These are phyloP conservation scores for Gossypium mustelinum DNA, from an alignment of 345 rosid species.

Conservation along the genomic window DNA sequence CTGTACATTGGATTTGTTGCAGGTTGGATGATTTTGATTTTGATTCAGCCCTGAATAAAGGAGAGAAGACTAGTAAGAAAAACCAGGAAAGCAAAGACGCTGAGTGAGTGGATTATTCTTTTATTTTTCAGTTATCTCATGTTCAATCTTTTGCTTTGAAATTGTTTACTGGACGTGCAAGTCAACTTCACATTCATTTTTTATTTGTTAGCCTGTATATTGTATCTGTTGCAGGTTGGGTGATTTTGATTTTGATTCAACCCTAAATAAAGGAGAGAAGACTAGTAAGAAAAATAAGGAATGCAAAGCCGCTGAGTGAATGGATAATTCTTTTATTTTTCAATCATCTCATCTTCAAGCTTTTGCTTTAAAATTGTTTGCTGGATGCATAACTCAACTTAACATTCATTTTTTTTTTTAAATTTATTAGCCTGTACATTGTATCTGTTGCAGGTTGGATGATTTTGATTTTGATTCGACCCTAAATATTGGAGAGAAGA, in stretches of 20 bases:
- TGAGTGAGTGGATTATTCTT: background rate
- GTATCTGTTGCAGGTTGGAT: slow-evolving; percentile 46
- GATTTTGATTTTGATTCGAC: slow-evolving; percentile 45
- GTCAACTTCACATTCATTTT: background rate
- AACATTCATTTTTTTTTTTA: background rate
- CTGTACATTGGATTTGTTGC: slow-evolving; percentile 26
- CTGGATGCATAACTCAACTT: background rate
- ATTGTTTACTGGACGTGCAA: background rate
- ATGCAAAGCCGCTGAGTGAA: slow-evolving; percentile 41
- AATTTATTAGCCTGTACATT: slow-evolving; percentile 23
- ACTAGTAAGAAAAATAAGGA: slow-evolving; percentile 27
- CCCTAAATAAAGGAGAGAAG: slow-evolving; percentile 35
- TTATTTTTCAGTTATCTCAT: background rate
- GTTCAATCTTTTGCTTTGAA: background rate
- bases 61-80: slow-evolving; percentile 31
- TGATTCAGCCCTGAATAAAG: slow-evolving; percentile 38
- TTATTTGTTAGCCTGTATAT: slow-evolving; percentile 24
- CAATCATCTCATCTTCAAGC: background rate
- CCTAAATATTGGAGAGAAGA: slow-evolving; percentile 34
- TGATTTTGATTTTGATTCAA: slow-evolving; percentile 46
- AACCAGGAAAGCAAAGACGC: slow-evolving; percentile 23
- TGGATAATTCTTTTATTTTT: slow-evolving; percentile 5
- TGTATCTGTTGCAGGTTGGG: slow-evolving; percentile 47
- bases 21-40: slow-evolving; percentile 58
- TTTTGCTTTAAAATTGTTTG: background rate